Percentiles rank a stretch among this genome's conserved stretches.
Evolutionary conservation across 768 basidiomycete species (phyloP).

Genomic region (Mycena epipterygia): DNA sequence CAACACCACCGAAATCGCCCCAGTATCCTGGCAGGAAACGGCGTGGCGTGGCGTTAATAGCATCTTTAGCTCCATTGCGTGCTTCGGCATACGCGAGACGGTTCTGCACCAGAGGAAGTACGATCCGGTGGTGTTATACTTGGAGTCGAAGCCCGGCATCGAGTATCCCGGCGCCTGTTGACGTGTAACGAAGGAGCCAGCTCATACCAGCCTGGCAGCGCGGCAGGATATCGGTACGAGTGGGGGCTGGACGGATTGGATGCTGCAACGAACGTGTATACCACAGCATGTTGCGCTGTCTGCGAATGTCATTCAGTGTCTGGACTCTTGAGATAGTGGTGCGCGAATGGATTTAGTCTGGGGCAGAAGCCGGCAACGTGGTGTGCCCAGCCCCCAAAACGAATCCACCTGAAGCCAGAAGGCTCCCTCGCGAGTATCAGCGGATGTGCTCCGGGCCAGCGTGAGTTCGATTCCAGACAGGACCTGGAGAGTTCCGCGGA

Average conservation of each 20-base stretch:
- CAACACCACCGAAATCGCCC: too few species aligned
- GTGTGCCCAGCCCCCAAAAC: not conserved
- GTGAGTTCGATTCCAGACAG: too few species aligned
- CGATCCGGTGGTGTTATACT: not conserved
- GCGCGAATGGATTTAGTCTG: not conserved
- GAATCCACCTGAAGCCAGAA: too few species aligned
- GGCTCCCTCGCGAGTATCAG: too few species aligned
- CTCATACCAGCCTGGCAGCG: too few species aligned
- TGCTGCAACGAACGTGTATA: constrained; percentile 17
- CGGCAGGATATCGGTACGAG: constrained; percentile 5
- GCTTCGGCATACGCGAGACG: not conserved
- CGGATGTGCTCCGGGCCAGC: too few species aligned
- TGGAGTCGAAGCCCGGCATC: not conserved
- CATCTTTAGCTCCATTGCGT: too few species aligned
- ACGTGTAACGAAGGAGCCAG: too few species aligned
- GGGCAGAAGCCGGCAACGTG: not conserved
- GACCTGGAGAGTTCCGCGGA: too few species aligned
- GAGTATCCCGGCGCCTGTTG: too few species aligned
- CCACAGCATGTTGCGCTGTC: too few species aligned
- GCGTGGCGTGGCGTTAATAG: constrained; percentile 20
- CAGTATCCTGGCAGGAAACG: constrained; percentile 24
- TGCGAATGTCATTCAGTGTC: not conserved
- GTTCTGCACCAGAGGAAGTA: not conserved
- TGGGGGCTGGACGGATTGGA: too few species aligned
- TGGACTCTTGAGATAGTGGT: not conserved